These are phyloP conservation scores for Wickerhamiella vanderwaltii DNA, from an alignment of 805 yeast species.

Conservation along the genomic window DNA sequence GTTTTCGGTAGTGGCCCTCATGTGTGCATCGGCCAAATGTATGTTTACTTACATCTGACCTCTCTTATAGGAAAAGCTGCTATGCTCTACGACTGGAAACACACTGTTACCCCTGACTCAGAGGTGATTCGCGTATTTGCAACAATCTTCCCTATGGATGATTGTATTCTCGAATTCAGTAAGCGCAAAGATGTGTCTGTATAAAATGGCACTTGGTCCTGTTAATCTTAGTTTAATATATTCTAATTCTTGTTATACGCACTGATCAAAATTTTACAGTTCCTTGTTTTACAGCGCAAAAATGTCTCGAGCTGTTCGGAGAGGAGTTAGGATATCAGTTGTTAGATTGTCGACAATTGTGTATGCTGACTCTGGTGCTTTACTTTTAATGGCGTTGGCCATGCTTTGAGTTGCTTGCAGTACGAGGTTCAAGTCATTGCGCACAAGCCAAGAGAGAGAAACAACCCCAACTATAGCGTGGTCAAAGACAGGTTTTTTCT, in stretches of 20 bases:
- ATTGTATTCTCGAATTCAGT: constrained; percentile 64
- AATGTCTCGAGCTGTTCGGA: not conserved
- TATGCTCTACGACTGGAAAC: constrained; percentile 67
- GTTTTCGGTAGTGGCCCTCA: constrained; percentile 97
- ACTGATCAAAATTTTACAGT: too few relatives aligned
- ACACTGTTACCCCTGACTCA: constrained; percentile 67
- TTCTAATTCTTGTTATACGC: not conserved
- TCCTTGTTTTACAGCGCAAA: constrained; percentile 1
- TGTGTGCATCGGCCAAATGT: constrained; percentile 87
- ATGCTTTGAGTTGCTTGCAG: not conserved
- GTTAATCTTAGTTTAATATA: not conserved
- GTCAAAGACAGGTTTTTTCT: constrained; percentile 20
- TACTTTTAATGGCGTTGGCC: not conserved
- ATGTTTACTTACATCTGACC: constrained; percentile 81
- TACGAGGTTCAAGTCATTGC: constrained; percentile 36
- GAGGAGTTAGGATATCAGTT: not conserved
- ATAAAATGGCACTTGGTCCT: not conserved
- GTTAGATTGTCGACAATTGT: not conserved
- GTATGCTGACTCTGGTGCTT: not conserved
- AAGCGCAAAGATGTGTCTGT: constrained; percentile 13
- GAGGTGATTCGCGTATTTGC: constrained; percentile 95
- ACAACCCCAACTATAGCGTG: constrained; percentile 17
- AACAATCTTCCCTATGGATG: constrained; percentile 95
- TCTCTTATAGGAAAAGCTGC: constrained; percentile 86
- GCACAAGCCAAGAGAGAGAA: constrained; percentile 9